Conservation (phyloP, 305 asterid genomes). For the Fraxinus floribunda region DNA sequence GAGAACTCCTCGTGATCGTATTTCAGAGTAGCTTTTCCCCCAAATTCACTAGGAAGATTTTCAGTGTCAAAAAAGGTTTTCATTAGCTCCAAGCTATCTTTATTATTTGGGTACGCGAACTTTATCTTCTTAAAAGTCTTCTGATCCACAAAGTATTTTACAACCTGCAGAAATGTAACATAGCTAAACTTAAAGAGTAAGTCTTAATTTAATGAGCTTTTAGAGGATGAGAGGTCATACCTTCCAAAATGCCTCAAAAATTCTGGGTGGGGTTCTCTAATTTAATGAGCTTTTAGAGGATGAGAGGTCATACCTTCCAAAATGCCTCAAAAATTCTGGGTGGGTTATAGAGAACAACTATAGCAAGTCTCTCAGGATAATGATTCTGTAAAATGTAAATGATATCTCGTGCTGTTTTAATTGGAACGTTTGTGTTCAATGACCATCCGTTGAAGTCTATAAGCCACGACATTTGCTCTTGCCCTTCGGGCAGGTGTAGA, state of each 20-base stretch:
- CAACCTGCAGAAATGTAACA: conserved; percentile 44
- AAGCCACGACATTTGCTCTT: conserved; percentile 87
- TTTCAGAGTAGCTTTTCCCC: conserved; percentile 65
- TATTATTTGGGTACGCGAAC: conserved; percentile 75
- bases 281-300: neutral
- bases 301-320: conserved; percentile 51
- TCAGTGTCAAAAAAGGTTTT: conserved; percentile 61
- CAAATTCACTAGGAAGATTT: conserved; percentile 85
- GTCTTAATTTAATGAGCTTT: neutral
- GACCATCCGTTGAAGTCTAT: conserved; percentile 91
- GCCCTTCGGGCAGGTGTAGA: conserved; percentile 68
- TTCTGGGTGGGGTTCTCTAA: conserved; percentile 64
- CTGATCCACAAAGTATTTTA: conserved; percentile 69
- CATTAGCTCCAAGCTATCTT: conserved; percentile 73
- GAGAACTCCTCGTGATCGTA: conserved; percentile 83
- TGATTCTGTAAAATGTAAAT: conserved; percentile 70
- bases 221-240: conserved; percentile 22
- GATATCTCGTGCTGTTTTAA: conserved; percentile 66
- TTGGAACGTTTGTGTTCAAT: conserved; percentile 52
- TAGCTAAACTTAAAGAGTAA: neutral
- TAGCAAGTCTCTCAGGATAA: conserved; percentile 76
- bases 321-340: conserved; percentile 75
- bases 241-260: conserved; percentile 81
- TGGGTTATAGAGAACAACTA: conserved; percentile 71
- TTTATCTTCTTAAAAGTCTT: conserved; percentile 66